Percentiles rank a stretch among this genome's conserved stretches.
These are phyloP conservation scores for Aureobasidium sp. DNA, from an alignment of 2,329 filamentous ascomycete species.

Conservation along the genomic window DNA sequence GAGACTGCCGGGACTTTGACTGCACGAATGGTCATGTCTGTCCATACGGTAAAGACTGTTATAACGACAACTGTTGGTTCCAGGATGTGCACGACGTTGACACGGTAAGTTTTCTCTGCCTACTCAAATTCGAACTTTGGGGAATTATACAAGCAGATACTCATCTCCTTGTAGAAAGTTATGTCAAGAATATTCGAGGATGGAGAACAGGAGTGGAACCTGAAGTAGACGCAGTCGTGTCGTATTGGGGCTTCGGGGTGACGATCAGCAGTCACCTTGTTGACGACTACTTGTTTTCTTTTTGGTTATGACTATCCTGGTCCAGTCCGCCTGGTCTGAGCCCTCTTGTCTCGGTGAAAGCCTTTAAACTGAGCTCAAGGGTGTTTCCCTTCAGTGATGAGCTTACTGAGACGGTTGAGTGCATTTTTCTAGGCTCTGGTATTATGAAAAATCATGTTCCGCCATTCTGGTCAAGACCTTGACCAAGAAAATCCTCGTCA, in stretches of 20 bases:
- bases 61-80: conserved; percentile 34
- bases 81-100: conserved; percentile 35
- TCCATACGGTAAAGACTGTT: conserved; percentile 30
- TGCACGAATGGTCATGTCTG: conserved; percentile 39
- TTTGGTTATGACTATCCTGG: neutral
- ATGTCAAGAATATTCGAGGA: conserved; percentile 26
- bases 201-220: conserved; percentile 24
- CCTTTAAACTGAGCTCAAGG: too few species aligned
- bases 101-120: conserved; percentile 21
- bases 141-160: neutral
- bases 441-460: too few species aligned
- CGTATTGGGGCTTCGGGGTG: neutral
- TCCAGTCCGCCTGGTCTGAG: too few species aligned
- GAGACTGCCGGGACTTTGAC: conserved; percentile 34
- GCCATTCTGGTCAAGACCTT: too few species aligned
- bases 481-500: too few species aligned
- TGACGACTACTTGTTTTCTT: neutral
- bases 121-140: neutral
- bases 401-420: too few species aligned
- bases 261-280: neutral
- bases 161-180: conserved; percentile 19
- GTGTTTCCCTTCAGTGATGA: too few species aligned
- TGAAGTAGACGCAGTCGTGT: neutral
- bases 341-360: too few species aligned
- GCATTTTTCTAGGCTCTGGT: too few species aligned